These are phyloP conservation scores for Tremella yokohamensis DNA, from an alignment of 768 basidiomycete genomes.

Conservation along the genomic window DNA sequence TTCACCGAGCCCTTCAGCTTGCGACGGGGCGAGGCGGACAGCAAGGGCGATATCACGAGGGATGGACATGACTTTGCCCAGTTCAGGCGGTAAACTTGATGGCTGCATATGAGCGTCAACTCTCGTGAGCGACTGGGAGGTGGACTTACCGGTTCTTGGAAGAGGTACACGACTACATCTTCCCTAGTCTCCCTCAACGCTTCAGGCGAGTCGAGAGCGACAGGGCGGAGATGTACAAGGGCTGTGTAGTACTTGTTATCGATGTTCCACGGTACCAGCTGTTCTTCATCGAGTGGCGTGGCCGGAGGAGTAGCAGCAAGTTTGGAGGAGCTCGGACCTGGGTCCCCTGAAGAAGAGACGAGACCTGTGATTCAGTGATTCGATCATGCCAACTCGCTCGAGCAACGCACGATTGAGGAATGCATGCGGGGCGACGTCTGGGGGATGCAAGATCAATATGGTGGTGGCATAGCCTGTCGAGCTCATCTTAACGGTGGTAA, in stretches of 20 bases:
- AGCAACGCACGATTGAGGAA: too few species aligned
- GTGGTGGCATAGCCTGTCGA: too few species aligned
- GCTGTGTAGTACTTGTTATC: conserved; percentile 49
- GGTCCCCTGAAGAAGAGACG: too few species aligned
- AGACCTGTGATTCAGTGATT: too few species aligned
- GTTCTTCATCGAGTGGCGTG: neutral
- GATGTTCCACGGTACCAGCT: conserved; percentile 29
- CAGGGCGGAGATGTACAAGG: conserved; percentile 16
- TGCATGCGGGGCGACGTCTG: too few species aligned
- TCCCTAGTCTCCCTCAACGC: neutral
- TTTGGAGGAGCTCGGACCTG: too few species aligned
- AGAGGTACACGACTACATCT: conserved; percentile 4
- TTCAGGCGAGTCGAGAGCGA: neutral
- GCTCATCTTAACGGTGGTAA: too few species aligned
- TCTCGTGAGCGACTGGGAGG: neutral
- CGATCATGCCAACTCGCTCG: too few species aligned
- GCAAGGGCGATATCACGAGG: conserved; percentile 39
- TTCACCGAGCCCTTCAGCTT: neutral
- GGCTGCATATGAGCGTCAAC: conserved; percentile 6
- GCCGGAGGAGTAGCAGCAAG: neutral
- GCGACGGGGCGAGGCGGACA: conserved; percentile 9
- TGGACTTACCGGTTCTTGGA: neutral
- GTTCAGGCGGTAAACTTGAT: neutral
- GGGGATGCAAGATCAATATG: too few species aligned
- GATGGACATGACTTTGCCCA: neutral